These are phyloP conservation scores for Aphanocladium album DNA, from an alignment of 2,329 filamentous ascomycete genomes.

Conservation along the genomic window DNA sequence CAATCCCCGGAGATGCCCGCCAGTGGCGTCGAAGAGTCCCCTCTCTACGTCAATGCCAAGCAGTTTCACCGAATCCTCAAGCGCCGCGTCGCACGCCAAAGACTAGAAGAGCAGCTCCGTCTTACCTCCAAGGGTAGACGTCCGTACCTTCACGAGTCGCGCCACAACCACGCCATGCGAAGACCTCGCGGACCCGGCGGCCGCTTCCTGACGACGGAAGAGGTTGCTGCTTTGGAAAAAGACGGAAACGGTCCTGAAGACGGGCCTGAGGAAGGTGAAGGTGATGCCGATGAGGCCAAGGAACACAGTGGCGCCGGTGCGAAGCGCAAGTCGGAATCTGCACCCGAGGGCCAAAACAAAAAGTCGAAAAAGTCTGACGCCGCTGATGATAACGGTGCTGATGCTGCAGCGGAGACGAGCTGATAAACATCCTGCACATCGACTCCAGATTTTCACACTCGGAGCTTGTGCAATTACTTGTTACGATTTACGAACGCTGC, in stretches of 20 bases:
- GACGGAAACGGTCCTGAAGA: slow-evolving; percentile 32
- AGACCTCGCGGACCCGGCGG: slow-evolving; percentile 89
- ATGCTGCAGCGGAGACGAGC: slow-evolving; percentile 35
- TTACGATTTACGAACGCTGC: slow-evolving; percentile 10
- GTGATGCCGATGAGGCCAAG: slow-evolving; percentile 24
- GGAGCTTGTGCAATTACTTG: slow-evolving; percentile 1
- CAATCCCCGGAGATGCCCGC: slow-evolving; percentile 77
- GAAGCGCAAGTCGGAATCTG: slow-evolving; percentile 57
- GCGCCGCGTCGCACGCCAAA: slow-evolving; percentile 85
- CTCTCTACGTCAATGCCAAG: slow-evolving; percentile 96
- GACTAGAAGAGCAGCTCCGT: slow-evolving; percentile 85
- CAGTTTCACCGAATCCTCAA: slow-evolving; percentile 98
- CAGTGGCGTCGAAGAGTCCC: slow-evolving; percentile 76
- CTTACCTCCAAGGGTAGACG: slow-evolving; percentile 93
- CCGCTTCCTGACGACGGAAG: slow-evolving; percentile 91
- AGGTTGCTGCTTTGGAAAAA: slow-evolving; percentile 84
- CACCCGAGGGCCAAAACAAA: slow-evolving; percentile 46
- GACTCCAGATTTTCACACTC: neutral
- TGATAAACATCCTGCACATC: slow-evolving; percentile 22
- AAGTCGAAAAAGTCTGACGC: slow-evolving; percentile 47
- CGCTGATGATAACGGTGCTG: slow-evolving; percentile 35
- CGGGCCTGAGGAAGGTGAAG: slow-evolving; percentile 25
- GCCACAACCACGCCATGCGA: slow-evolving; percentile 98
- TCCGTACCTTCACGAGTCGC: slow-evolving; percentile 93
- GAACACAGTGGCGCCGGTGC: slow-evolving; percentile 34